Percentiles rank a stretch among this genome's conserved stretches.
Conservation (phyloP, 169 alveolate genomes). For the Cystoisospora suis region DNA sequence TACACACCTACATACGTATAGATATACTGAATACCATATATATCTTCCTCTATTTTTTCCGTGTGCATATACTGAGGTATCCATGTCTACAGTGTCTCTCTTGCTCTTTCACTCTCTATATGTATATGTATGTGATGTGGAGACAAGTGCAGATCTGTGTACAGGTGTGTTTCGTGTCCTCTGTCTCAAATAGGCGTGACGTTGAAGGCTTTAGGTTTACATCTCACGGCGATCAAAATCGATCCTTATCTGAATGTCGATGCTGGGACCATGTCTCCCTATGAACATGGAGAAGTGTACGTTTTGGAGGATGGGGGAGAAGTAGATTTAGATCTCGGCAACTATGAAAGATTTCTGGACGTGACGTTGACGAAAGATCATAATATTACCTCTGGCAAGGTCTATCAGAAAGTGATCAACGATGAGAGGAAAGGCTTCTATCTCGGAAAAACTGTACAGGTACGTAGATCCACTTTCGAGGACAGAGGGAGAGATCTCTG, state of each 20-base stretch:
- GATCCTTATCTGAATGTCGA: slow-evolving; percentile 96
- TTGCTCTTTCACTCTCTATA: too few relatives aligned
- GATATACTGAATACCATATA: too few relatives aligned
- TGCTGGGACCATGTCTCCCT: slow-evolving; percentile 98
- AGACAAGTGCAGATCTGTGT: too few relatives aligned
- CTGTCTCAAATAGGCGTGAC: slow-evolving; percentile 90
- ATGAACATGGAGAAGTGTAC: slow-evolving; percentile 96
- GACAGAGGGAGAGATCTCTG: too few relatives aligned
- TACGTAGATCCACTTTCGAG: too few relatives aligned
- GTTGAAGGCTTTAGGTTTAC: slow-evolving; percentile 86
- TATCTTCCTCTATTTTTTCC: too few relatives aligned
- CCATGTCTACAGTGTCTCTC: too few relatives aligned
- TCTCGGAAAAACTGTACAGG: slow-evolving; percentile 95
- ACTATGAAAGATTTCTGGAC: slow-evolving; percentile 95
- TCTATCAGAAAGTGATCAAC: slow-evolving; percentile 87
- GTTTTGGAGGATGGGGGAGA: slow-evolving; percentile 97
- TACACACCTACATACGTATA: too few relatives aligned
- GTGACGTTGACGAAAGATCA: slow-evolving; percentile 85
- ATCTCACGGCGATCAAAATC: slow-evolving; percentile 93
- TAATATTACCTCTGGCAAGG: slow-evolving; percentile 95
- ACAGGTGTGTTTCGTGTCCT: too few relatives aligned
- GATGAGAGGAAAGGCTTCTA: slow-evolving; percentile 94
- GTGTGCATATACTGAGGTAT: too few relatives aligned
- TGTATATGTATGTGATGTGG: too few relatives aligned
- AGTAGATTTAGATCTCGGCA: slow-evolving; percentile 98